phyloP scores from a whole-genome alignment of 306 rosid genomes.

The Morella rubra region DNA sequence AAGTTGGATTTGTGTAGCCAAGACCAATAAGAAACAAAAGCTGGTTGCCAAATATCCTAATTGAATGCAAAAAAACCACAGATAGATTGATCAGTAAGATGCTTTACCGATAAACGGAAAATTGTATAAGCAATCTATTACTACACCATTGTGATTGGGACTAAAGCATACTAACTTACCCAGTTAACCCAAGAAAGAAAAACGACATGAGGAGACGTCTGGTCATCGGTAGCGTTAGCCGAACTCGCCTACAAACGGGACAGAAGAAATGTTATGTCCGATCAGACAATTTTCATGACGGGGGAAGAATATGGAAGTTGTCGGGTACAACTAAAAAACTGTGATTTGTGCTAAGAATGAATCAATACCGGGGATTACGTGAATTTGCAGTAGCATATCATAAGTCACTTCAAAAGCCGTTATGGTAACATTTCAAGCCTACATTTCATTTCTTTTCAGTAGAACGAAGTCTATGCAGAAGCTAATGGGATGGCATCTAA shows the following conservation, averaged over 20 bases:
- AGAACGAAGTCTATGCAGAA: background rate
- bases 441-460: background rate
- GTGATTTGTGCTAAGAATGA: background rate
- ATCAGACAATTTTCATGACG: slow-evolving; percentile 23
- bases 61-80: slow-evolving; percentile 34
- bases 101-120: slow-evolving; percentile 11
- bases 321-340: background rate
- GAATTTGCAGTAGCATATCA: background rate
- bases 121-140: slow-evolving; percentile 11
- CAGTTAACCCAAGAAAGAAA: slow-evolving; percentile 89
- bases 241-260: slow-evolving; percentile 55
- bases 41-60: slow-evolving; percentile 94
- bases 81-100: slow-evolving; percentile 20
- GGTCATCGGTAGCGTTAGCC: slow-evolving; percentile 74
- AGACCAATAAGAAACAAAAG: slow-evolving; percentile 93
- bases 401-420: background rate
- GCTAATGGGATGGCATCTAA: background rate
- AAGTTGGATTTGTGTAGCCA: slow-evolving; percentile 92
- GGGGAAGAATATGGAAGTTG: slow-evolving; percentile 5
- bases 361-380: background rate
- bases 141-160: slow-evolving; percentile 16
- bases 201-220: slow-evolving; percentile 55
- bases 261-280: slow-evolving; percentile 11
- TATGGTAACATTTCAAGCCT: background rate
- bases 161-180: slow-evolving; percentile 44